Evolutionary conservation across 805 yeast species (phyloP).

Genomic region (Candida nemodendra): DNA sequence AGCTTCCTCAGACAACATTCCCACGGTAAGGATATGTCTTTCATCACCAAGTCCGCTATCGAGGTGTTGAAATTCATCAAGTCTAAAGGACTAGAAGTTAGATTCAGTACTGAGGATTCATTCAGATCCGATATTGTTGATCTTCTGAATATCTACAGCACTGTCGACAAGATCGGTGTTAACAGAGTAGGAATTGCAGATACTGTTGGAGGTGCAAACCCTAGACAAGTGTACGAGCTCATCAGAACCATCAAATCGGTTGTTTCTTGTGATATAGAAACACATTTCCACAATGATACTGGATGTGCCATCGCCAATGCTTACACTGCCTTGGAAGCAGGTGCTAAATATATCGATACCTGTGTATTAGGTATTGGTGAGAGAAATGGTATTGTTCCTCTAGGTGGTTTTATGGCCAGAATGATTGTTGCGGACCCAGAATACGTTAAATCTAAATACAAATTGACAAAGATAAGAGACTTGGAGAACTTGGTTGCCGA

Average conservation of each 20-base stretch:
- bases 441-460: conserved; percentile 56
- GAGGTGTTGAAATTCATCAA: conserved; percentile 61
- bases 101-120: conserved; percentile 59
- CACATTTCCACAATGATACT: conserved; percentile 63
- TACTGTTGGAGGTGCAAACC: conserved; percentile 64
- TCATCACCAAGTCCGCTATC: conserved; percentile 53
- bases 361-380: conserved; percentile 63
- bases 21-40: conserved; percentile 62
- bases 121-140: conserved; percentile 62
- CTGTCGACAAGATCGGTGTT: conserved; percentile 62
- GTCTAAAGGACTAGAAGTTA: conserved; percentile 57
- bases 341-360: conserved; percentile 58
- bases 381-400: conserved; percentile 61
- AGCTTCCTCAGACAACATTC: conserved; percentile 55
- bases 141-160: conserved; percentile 54
- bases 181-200: conserved; percentile 64
- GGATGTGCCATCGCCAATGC: conserved; percentile 67
- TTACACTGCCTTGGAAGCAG: conserved; percentile 61
- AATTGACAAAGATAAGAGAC: conserved; percentile 54
- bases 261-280: conserved; percentile 57
- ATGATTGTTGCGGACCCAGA: conserved; percentile 63
- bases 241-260: conserved; percentile 57
- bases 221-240: conserved; percentile 60
- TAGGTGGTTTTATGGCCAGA: conserved; percentile 62
- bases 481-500: conserved; percentile 59